Percentiles rank a stretch among this genome's conserved stretches.
Conservation (phyloP, 805 yeast genomes). For the Metschnikowia anglica region DNA sequence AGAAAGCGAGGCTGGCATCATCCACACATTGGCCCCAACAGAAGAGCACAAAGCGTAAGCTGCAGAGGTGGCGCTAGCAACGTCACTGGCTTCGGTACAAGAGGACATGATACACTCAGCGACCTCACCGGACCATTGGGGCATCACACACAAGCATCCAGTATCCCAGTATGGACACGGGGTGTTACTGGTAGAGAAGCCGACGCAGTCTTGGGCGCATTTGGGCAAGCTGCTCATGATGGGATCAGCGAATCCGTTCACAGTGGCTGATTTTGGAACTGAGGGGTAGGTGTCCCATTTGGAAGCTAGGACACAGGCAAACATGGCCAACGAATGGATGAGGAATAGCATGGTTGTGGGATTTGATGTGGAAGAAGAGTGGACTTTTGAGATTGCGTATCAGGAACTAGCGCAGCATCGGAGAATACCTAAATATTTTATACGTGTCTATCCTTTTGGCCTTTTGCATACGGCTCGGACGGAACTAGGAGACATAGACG, state of each 20-base stretch:
- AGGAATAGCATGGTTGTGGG: constrained; percentile 1
- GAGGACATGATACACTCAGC: constrained; percentile 42
- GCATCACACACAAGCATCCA: constrained; percentile 51
- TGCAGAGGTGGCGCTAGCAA: constrained; percentile 38
- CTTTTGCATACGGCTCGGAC: not conserved
- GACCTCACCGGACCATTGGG: constrained; percentile 45
- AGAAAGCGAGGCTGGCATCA: constrained; percentile 45
- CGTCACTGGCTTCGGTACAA: constrained; percentile 36
- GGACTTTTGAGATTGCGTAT: no score
- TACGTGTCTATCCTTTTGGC: no score
- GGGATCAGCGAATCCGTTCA: constrained; percentile 51
- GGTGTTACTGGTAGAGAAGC: constrained; percentile 37
- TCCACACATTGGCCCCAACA: constrained; percentile 45
- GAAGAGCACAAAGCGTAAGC: constrained; percentile 43
- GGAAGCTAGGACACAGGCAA: constrained; percentile 23
- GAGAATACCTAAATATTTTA: no score
- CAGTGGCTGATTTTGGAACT: constrained; percentile 47
- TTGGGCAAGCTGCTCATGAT: constrained; percentile 37
- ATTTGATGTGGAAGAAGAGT: no score
- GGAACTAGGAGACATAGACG: no score
- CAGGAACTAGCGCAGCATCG: no score
- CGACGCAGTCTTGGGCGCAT: constrained; percentile 45
- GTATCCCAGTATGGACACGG: constrained; percentile 56
- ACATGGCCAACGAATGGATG: constrained; percentile 6
- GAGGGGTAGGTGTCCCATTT: constrained; percentile 46